Evolutionary conservation across 192 early-diverging fungal species (phyloP), one percentile per base, ranked within the genome.

Genomic region (Dissophora globulifera): DNA sequence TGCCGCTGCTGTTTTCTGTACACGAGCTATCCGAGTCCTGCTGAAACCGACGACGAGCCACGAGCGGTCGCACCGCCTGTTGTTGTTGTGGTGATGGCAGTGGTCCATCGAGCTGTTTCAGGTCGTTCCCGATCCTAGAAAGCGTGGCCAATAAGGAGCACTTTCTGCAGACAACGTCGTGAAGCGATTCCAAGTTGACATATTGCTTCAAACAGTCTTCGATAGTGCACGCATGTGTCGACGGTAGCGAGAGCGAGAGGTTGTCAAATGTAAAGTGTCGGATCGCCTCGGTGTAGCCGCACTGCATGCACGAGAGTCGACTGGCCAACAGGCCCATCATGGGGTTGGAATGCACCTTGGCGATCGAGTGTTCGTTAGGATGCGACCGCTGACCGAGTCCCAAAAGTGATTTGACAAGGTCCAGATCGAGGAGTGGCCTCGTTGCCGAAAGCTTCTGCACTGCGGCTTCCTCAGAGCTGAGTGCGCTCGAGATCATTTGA

Each of bases 211-310:
- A 61, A 7, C 88, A 81, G 25, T 76, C 64, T 52, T 89, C 84
- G 26, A 92, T 63, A 2, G 66, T 81, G 38, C 79, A 78, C 4
- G 83, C 82, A 15, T 76, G 83, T 30, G 45, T 57, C 17, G 71
- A 69, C 7, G 94, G 93, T 41, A 92, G 71, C 23, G 84, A 80
- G n/a, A 94, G 78, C 16, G 90, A 91, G 0, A 93, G 61, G 53
- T 91, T 93, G 72, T 93, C 92, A 80, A 95, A 95, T 17, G 90
- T 86, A 69, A 91, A 91, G 59, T 93, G 92, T 0, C 91, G 88
- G 15, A 93, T 82, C 0, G 89, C 89, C 53, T 88, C 87, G 16
- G 91, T 90, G 48, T 94, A 94, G 7, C 91, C 89, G 57, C 95
- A 96, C 40, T 88, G 82, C 41, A 84, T 79, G 63, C 95, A 96